Conservation (phyloP, 2,329 filamentous ascomycete species). For the Graphilbum fragrans region DNA sequence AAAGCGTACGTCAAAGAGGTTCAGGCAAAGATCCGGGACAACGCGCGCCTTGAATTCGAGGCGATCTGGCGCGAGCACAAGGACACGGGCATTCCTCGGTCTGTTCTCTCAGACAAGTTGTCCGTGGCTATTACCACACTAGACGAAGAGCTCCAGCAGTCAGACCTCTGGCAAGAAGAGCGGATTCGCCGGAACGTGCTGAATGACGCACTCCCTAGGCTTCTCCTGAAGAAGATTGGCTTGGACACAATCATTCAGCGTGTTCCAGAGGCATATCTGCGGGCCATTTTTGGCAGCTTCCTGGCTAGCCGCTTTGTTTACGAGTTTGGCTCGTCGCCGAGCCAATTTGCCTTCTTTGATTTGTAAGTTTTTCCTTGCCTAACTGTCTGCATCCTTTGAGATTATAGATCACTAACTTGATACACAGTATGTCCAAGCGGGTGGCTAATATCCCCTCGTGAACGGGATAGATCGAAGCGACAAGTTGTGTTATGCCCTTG, state of each 20-base stretch:
- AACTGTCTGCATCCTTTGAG: background rate
- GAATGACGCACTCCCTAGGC: constrained; percentile 70
- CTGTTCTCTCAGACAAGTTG: constrained; percentile 82
- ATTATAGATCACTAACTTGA: background rate
- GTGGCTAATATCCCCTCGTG: constrained; percentile 37
- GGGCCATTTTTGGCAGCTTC: constrained; percentile 92
- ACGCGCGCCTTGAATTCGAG: constrained; percentile 89
- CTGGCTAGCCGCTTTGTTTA: constrained; percentile 94
- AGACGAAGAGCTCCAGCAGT: constrained; percentile 90
- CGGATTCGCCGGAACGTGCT: constrained; percentile 68
- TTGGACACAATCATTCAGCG: constrained; percentile 76
- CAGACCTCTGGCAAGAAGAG: constrained; percentile 79
- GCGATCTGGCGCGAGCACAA: constrained; percentile 95
- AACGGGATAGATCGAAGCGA: constrained; percentile 13
- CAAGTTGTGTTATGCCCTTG: background rate
- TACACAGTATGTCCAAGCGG: constrained; percentile 49
- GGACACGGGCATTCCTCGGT: constrained; percentile 64
- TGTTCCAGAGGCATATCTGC: constrained; percentile 84
- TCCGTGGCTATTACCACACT: constrained; percentile 90
- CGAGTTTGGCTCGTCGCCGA: constrained; percentile 81
- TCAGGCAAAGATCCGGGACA: constrained; percentile 80
- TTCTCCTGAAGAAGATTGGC: constrained; percentile 81
- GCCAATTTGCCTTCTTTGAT: constrained; percentile 96
- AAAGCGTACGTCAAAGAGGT: constrained; percentile 84
- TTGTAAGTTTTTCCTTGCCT: constrained; percentile 58